A percentile compares a stretch with the other conserved stretches of the same genome.
Conservation (phyloP, 2,329 filamentous ascomycete species). For the Blastomyces gilchristii region DNA sequence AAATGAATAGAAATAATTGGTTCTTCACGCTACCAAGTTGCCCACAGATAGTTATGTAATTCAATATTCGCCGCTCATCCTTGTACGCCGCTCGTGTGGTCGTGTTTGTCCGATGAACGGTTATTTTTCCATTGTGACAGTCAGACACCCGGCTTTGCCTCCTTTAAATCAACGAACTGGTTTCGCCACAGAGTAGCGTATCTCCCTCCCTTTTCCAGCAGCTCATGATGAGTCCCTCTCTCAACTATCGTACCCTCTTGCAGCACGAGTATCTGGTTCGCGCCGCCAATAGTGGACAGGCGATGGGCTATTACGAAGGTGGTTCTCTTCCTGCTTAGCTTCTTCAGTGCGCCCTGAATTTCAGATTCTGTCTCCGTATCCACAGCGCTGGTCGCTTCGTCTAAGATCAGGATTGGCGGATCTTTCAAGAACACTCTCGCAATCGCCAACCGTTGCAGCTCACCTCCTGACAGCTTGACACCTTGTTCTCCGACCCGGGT, state of each 20-base stretch:
- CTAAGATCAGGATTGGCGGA: not conserved
- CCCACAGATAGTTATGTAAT: not conserved
- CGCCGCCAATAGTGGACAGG: not conserved
- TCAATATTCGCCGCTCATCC: not conserved
- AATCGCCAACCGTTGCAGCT: slow-evolving; percentile 1
- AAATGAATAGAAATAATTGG: not conserved
- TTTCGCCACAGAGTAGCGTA: not conserved
- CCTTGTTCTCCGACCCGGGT: not conserved
- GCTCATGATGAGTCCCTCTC: not conserved
- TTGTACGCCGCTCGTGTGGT: too few species aligned
- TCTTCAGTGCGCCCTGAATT: not conserved
- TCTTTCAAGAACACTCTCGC: not conserved
- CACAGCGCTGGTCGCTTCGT: slow-evolving; percentile 6
- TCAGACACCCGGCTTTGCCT: not conserved
- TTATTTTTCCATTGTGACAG: too few species aligned
- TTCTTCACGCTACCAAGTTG: not conserved
- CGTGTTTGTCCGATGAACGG: too few species aligned
- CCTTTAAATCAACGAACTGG: not conserved
- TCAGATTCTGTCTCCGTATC: not conserved
- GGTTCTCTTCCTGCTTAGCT: not conserved
- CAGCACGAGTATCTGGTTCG: not conserved
- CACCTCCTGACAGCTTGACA: not conserved
- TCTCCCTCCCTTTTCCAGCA: not conserved
- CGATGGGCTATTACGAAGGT: not conserved
- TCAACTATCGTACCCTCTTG: not conserved